Evolutionary conservation across 169 alveolate species (phyloP).

Genomic region (Blepharisma undulans): DNA sequence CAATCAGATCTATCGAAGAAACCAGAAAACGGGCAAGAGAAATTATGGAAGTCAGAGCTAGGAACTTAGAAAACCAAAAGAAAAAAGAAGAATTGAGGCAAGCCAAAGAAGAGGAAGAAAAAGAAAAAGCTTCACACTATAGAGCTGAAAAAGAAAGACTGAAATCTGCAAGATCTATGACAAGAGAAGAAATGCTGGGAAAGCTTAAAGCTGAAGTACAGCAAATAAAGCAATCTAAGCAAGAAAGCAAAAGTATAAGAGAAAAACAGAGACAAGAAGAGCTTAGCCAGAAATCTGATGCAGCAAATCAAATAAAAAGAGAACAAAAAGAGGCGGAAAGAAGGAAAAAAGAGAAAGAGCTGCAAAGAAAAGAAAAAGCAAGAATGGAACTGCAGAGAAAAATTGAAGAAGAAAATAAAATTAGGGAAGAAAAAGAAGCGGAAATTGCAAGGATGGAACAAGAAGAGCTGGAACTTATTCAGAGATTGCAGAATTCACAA

Average conservation of each 20-base stretch:
- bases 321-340: conserved; percentile 25
- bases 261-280: not conserved
- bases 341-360: not conserved
- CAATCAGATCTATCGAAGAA: conserved; percentile 83
- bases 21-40: conserved; percentile 69
- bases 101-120: conserved; percentile 24
- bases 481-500: conserved; percentile 27
- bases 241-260: not conserved
- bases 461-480: conserved; percentile 39
- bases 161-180: not conserved
- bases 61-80: conserved; percentile 49
- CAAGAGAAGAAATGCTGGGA: not conserved
- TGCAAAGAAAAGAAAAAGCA: not conserved
- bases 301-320: not conserved
- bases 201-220: conserved; percentile 16
- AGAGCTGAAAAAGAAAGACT: not conserved
- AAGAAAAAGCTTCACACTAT: not conserved
- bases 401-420: conserved; percentile 16
- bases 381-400: conserved; percentile 11
- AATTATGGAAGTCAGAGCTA: conserved; percentile 48
- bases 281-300: not conserved
- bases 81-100: conserved; percentile 40
- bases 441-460: conserved; percentile 35
- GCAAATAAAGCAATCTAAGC: not conserved
- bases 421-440: not conserved